Conservation (phyloP, 202 grass and related monocot species). For the Hordeum pubiflorum region DNA sequence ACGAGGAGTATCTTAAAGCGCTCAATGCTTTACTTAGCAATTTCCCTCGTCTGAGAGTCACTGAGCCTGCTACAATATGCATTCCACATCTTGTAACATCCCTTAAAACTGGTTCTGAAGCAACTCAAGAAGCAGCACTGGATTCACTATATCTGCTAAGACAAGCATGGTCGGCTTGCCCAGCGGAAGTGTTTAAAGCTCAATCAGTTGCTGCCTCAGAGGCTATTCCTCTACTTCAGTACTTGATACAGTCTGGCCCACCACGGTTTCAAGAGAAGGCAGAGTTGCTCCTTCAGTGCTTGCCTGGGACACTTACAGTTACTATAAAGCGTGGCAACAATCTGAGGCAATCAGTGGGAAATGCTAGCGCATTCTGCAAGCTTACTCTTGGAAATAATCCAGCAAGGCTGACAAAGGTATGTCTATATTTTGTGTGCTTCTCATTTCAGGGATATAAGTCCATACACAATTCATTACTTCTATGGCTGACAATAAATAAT, state of each 20-base stretch:
- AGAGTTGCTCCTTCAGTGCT: conserved; percentile 89
- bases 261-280: conserved; percentile 98
- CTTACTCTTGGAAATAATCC: conserved; percentile 97
- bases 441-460: conserved; percentile 14
- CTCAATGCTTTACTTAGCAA: conserved; percentile 88
- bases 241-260: conserved; percentile 96
- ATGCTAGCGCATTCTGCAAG: conserved; percentile 95
- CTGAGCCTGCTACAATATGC: conserved; percentile 90
- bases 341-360: conserved; percentile 93
- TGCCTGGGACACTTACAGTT: conserved; percentile 93
- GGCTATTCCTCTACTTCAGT: conserved; percentile 96
- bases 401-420: conserved; percentile 90
- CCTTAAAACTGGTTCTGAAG: conserved; percentile 94
- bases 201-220: conserved; percentile 97
- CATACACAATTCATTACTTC: background rate
- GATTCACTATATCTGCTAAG: conserved; percentile 93
- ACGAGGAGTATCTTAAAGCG: conserved; percentile 97
- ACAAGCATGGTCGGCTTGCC: conserved; percentile 96
- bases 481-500: background rate
- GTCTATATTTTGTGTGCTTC: background rate
- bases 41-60: conserved; percentile 91
- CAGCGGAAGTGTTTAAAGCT: conserved; percentile 95
- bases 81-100: conserved; percentile 98
- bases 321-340: conserved; percentile 95
- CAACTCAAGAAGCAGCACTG: conserved; percentile 93